A percentile compares a stretch with the other conserved stretches of the same genome.
phyloP scores from a whole-genome alignment of 192 early-diverging fungal species.

The Dissophora globulifera region DNA sequence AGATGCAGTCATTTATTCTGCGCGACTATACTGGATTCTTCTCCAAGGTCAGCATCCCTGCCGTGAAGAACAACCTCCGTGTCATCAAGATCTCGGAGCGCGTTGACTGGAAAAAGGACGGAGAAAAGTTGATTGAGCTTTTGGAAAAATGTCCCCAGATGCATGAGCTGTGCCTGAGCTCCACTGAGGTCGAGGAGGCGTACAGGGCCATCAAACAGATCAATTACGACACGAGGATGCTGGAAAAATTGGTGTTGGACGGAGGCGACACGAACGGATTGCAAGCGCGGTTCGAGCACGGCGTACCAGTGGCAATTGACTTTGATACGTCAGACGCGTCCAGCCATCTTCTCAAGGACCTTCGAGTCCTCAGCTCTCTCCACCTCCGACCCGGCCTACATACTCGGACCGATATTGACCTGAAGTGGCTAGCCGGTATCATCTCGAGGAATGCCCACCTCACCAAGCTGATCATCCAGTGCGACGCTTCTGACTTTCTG shows the following conservation, averaged over 20 bases:
- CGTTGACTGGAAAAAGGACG: slow-evolving; percentile 23
- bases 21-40: slow-evolving; percentile 21
- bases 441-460: slow-evolving; percentile 2
- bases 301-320: slow-evolving; percentile 3
- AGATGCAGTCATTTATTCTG: slow-evolving; percentile 21
- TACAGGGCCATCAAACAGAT: slow-evolving; percentile 4
- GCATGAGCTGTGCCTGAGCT: slow-evolving; percentile 7
- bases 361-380: neutral
- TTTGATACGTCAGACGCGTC: neutral
- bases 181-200: slow-evolving; percentile 1
- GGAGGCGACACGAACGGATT: neutral
- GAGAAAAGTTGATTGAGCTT: slow-evolving; percentile 10
- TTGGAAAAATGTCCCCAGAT: slow-evolving; percentile 10
- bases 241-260: slow-evolving; percentile 5
- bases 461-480: neutral
- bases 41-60: neutral
- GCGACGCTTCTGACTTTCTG: neutral
- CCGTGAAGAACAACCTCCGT: neutral
- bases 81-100: slow-evolving; percentile 9
- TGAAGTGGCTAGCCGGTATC: neutral
- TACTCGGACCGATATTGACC: neutral
- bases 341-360: neutral
- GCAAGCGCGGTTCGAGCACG: slow-evolving; percentile 1
- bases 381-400: neutral
- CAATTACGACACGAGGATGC: slow-evolving; percentile 1